These are phyloP conservation scores for Polygonum aviculare DNA, from an alignment of 148 eudicot genomes.

Conservation along the genomic window DNA sequence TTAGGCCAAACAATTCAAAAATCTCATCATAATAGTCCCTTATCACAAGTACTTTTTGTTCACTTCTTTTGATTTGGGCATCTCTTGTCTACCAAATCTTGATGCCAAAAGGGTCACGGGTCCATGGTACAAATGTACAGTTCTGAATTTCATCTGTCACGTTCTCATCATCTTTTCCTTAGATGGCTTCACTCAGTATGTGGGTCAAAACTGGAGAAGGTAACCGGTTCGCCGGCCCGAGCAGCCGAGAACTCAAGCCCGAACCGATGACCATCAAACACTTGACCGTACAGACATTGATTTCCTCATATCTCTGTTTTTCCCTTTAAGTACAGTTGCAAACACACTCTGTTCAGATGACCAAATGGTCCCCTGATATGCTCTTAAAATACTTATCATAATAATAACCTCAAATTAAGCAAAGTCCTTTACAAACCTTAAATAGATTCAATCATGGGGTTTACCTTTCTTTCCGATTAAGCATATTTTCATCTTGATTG, in stretches of 20 bases:
- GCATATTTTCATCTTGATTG: not conserved
- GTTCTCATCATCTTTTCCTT: not conserved
- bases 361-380: not conserved
- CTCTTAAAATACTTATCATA: not conserved
- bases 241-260: not conserved
- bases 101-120: not conserved
- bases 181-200: not conserved
- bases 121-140: not conserved
- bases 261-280: not conserved
- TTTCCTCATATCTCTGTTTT: not conserved
- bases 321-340: not conserved
- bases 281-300: not conserved
- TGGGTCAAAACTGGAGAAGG: not conserved
- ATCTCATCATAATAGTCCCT: not conserved
- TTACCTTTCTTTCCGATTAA: not conserved
- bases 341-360: not conserved
- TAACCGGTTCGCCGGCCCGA: not conserved
- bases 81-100: not conserved
- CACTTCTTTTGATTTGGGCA: not conserved
- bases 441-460: not conserved
- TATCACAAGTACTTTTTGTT: not conserved
- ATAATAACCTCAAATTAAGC: not conserved
- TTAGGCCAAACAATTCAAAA: conserved; percentile 7
- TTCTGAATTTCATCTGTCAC: not conserved
- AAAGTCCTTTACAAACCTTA: not conserved